Evolutionary conservation across 2,329 filamentous ascomycete genomes (phyloP).

Genomic region (Aspergillus quadrilineatus): DNA sequence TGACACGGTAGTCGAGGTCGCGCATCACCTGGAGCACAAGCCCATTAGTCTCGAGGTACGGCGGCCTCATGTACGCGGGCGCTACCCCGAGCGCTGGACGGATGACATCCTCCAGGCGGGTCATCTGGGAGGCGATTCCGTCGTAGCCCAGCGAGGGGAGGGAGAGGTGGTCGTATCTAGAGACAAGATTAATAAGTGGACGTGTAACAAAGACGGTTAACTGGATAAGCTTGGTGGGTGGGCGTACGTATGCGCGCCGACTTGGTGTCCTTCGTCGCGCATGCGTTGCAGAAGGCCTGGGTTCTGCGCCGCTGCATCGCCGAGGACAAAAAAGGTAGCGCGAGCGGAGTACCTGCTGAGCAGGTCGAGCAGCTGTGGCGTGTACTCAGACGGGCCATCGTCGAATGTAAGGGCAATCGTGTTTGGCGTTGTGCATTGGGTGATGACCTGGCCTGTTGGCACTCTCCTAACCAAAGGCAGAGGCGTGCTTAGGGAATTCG

Average conservation of each 20-base stretch:
- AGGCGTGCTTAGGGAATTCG: too few relatives aligned
- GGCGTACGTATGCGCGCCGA: constrained; percentile 48
- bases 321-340: constrained; percentile 64
- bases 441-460: constrained; percentile 44
- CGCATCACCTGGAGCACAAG: constrained; percentile 35
- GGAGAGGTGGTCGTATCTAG: constrained; percentile 41
- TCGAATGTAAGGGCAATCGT: constrained; percentile 66
- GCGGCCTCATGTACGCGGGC: constrained; percentile 51
- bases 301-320: constrained; percentile 29
- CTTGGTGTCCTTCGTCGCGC: constrained; percentile 43
- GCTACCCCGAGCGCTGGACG: constrained; percentile 41
- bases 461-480: neutral
- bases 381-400: constrained; percentile 62
- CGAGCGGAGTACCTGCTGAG: constrained; percentile 56
- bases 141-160: constrained; percentile 34
- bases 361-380: constrained; percentile 57
- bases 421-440: constrained; percentile 43
- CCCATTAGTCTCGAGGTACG: constrained; percentile 40
- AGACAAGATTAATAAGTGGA: neutral
- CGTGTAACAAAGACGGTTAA: neutral
- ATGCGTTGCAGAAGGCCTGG: constrained; percentile 31
- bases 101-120: constrained; percentile 41
- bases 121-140: constrained; percentile 41
- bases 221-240: neutral
- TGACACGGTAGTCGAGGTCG: constrained; percentile 47